A percentile compares a stretch with the other conserved stretches of the same genome.
Conservation (phyloP, 305 asterid species). For the Fraxinus baroniana region DNA sequence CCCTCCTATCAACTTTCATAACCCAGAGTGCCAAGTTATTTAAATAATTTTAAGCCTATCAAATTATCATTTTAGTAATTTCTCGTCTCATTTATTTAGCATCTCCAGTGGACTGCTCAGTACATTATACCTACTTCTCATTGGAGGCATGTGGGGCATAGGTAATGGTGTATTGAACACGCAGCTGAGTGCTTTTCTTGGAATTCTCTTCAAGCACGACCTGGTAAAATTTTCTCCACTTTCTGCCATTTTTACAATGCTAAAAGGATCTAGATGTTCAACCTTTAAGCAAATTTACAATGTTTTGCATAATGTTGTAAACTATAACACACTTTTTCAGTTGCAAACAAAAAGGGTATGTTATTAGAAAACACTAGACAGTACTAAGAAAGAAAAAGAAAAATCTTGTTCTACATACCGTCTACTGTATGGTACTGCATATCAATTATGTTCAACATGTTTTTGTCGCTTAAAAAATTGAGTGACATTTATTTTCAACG, state of each 20-base stretch:
- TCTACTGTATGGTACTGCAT: neutral
- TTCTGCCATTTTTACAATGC: neutral
- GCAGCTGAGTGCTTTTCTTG: conserved; percentile 84
- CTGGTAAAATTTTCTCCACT: conserved; percentile 48
- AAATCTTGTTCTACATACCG: neutral
- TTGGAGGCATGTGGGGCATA: conserved; percentile 82
- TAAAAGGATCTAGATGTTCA: neutral
- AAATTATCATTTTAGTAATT: neutral
- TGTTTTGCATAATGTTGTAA: neutral
- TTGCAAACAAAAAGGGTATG: neutral
- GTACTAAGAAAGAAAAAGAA: neutral
- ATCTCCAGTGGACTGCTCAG: conserved; percentile 49
- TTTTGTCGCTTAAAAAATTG: neutral
- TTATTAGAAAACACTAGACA: neutral
- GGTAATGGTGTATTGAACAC: conserved; percentile 93
- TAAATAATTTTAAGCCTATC: neutral
- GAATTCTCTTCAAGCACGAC: conserved; percentile 81
- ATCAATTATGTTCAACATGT: neutral
- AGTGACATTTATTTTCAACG: neutral
- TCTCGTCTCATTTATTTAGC: conserved; percentile 39
- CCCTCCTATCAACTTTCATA: conserved; percentile 17
- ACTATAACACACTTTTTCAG: neutral
- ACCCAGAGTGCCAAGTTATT: neutral
- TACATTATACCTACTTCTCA: conserved; percentile 57
- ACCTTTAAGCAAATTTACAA: neutral